A percentile compares a stretch with the other conserved stretches of the same genome.
These are phyloP conservation scores for Ulvella scutata DNA, from an alignment of 139 green algal genomes.

Conservation along the genomic window DNA sequence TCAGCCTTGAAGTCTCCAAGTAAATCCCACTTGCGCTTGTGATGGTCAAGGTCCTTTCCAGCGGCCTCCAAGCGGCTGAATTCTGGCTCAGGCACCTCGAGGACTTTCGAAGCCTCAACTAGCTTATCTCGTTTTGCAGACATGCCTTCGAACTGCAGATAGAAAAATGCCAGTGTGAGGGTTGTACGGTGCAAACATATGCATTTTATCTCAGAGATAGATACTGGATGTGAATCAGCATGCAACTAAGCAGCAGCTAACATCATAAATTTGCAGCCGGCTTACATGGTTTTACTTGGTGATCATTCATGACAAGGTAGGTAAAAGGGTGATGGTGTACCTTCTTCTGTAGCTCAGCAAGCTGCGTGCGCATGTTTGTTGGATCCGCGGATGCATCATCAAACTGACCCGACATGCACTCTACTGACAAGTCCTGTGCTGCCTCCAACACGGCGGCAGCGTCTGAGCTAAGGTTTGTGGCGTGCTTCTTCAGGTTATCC, in stretches of 20 bases:
- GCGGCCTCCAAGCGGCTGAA: conserved; percentile 17
- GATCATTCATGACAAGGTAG: too few relatives aligned
- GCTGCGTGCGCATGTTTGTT: not conserved
- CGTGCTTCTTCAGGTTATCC: conserved; percentile 6
- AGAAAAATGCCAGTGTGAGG: too few relatives aligned
- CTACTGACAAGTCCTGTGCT: not conserved
- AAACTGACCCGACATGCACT: not conserved
- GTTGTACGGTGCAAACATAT: too few relatives aligned
- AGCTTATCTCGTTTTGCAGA: not conserved
- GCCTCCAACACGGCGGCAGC: not conserved
- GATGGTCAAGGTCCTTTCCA: conserved; percentile 12
- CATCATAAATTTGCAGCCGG: too few relatives aligned
- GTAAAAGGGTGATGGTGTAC: too few relatives aligned
- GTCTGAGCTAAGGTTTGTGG: not conserved
- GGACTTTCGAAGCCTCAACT: conserved; percentile 15
- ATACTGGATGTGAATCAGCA: too few relatives aligned
- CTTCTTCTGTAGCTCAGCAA: not conserved
- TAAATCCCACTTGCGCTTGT: conserved; percentile 13
- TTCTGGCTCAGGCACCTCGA: conserved; percentile 13
- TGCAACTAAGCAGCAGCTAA: too few relatives aligned
- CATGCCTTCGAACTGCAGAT: not conserved
- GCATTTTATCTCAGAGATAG: too few relatives aligned
- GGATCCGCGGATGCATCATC: not conserved
- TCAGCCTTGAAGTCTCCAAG: conserved; percentile 8
- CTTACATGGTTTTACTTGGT: too few relatives aligned